Base-by-base conservation (phyloP, 352 stramenopile genomes). In the Phytopythium oedochilum region DNA sequence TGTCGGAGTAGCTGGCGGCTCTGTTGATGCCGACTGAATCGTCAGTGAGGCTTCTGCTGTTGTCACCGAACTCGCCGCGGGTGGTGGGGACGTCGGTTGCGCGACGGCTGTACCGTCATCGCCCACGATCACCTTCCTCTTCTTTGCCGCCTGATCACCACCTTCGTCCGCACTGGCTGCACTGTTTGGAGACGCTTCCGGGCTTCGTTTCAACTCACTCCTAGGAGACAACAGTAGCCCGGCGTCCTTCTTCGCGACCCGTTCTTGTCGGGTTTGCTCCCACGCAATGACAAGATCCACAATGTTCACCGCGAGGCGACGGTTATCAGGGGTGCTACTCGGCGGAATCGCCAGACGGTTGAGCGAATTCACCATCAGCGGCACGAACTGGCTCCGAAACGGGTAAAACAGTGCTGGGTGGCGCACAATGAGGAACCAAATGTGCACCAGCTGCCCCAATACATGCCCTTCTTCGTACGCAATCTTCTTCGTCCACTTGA, bases 401-500 rank as follows among this genome's bases (percentile, higher is more conserved):
- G 75, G 74, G 60, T 92, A 95, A 63, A 99, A 99, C 28, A 99
- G 60, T 15, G 87, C 71, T 23, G 89, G 88, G 66, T 99, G 94
- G 29, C 88, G 83, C 46, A 98, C 95, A 59, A 99, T 96, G 29
- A 97, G 79, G 46, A 98, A 97, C 94, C 96, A 99, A 63, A 99
- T 96, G 78, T 99, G 96, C 43, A 98, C 95, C 17, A 99, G 78
- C 55, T 99, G 96, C 15, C 84, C 83, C 0, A 98, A 71, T 18
- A 94, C 91, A 61, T 98, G 97, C 8, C 86, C 89, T 84, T 99
- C 97, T 78, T 99, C 96, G 57, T 98, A 97, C 58, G 98, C 95
- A 34, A 99, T 93, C 66, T 98, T 98, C 61, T 97, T 97, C 10
- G 96, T 99, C 81, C 92, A 98, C 57, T 99, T 98, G 58, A 99